phyloP scores from a whole-genome alignment of 1,284 basidiomycete species.

The Xerocomus nothofagi region DNA sequence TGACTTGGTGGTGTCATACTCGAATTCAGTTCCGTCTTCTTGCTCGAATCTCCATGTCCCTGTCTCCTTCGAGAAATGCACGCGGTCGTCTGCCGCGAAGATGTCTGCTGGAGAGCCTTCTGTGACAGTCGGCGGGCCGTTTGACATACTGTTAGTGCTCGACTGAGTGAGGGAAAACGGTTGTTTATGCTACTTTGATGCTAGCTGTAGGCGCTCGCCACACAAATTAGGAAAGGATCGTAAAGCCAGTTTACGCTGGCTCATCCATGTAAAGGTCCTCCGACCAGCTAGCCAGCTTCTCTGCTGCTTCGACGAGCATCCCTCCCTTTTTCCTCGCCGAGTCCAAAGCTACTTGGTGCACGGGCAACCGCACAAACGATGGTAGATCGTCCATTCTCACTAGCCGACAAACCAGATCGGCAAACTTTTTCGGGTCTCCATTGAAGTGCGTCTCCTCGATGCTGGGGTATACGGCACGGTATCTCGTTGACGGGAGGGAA shows the following conservation, averaged over 20 bases:
- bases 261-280: slow-evolving; percentile 23
- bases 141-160: slow-evolving; percentile 22
- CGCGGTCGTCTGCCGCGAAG: slow-evolving; percentile 77
- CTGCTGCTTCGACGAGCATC: slow-evolving; percentile 23
- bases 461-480: slow-evolving; percentile 22
- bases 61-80: slow-evolving; percentile 76
- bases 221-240: slow-evolving; percentile 18
- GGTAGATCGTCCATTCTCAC: slow-evolving; percentile 19
- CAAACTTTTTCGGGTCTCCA: slow-evolving; percentile 31
- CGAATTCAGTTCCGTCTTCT: slow-evolving; percentile 84
- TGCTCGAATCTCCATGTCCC: slow-evolving; percentile 89
- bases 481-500: slow-evolving; percentile 28
- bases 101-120: slow-evolving; percentile 51
- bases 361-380: slow-evolving; percentile 25
- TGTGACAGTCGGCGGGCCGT: slow-evolving; percentile 44
- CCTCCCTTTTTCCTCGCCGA: slow-evolving; percentile 25
- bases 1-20: slow-evolving; percentile 77
- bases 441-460: slow-evolving; percentile 18
- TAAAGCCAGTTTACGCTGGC: not conserved
- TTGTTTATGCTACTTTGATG: slow-evolving; percentile 29
- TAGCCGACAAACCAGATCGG: slow-evolving; percentile 19
- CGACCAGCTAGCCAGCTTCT: slow-evolving; percentile 25
- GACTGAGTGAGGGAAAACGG: slow-evolving; percentile 10
- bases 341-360: slow-evolving; percentile 26
- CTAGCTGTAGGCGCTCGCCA: not conserved